phyloP scores from a whole-genome alignment of 352 stramenopile species.

The Phytopythium boreale region DNA sequence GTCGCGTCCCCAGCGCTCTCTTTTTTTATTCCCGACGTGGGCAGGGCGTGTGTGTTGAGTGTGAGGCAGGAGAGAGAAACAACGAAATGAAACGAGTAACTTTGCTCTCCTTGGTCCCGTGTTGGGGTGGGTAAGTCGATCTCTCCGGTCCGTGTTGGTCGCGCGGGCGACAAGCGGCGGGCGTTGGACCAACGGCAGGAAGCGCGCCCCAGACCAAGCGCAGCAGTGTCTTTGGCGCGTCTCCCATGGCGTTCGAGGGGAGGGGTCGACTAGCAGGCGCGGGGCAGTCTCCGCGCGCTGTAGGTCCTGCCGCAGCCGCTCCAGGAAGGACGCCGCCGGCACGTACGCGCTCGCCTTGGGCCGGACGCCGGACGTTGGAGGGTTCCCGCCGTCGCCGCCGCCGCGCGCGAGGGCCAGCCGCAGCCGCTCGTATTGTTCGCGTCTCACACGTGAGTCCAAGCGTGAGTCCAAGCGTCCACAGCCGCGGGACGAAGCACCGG shows the following conservation, averaged over 20 bases:
- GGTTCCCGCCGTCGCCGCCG: not conserved
- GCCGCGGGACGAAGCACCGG: too few relatives aligned
- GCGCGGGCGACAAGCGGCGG: too few relatives aligned
- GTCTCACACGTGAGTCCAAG: too few relatives aligned
- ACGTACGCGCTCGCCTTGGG: constrained; percentile 6
- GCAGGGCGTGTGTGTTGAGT: not conserved
- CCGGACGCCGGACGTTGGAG: not conserved
- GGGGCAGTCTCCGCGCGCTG: constrained; percentile 14
- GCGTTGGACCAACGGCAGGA: too few relatives aligned
- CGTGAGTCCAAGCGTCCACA: too few relatives aligned
- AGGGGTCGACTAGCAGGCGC: too few relatives aligned
- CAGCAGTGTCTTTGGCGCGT: too few relatives aligned
- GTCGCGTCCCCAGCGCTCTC: not conserved
- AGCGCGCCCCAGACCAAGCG: too few relatives aligned
- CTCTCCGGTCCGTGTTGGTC: not conserved
- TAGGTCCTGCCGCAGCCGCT: constrained; percentile 44
- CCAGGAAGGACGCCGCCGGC: constrained; percentile 28
- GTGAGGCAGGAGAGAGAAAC: not conserved
- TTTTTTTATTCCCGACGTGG: constrained; percentile 4
- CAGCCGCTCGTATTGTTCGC: constrained; percentile 11
- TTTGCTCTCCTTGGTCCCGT: not conserved
- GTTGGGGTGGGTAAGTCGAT: too few relatives aligned
- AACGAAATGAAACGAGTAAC: not conserved
- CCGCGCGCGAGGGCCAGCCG: constrained; percentile 9
- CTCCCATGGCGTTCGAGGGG: too few relatives aligned